Percentiles rank a stretch among this genome's conserved stretches.
phyloP scores from a whole-genome alignment of 139 green algal species.

The Chlamydomonas urium region DNA sequence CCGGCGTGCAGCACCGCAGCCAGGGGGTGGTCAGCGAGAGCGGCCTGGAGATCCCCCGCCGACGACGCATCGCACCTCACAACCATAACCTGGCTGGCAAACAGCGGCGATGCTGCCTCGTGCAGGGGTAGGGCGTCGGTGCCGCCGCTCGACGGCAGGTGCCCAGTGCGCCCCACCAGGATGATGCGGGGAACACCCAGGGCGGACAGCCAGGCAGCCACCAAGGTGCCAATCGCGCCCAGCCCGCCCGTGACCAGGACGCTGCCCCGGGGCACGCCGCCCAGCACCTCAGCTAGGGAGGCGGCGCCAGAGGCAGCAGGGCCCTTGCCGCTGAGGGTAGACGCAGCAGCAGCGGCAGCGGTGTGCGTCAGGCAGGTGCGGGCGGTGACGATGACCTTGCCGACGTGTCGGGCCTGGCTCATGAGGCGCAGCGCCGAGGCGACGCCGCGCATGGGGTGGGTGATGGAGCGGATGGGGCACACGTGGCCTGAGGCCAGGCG shows the following conservation, averaged over 20 bases:
- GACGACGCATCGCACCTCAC: conserved; percentile 10
- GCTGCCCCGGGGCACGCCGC: neutral
- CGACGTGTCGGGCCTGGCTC: conserved; percentile 69
- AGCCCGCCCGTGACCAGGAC: conserved; percentile 55
- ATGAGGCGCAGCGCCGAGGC: conserved; percentile 38
- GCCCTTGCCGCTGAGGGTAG: no score
- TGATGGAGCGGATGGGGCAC: conserved; percentile 41
- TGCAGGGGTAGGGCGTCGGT: no score
- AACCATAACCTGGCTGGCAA: no score
- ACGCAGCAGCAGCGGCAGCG: neutral
- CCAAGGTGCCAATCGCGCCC: conserved; percentile 48
- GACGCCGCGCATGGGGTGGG: conserved; percentile 36
- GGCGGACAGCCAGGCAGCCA: conserved; percentile 38
- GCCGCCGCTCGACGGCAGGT: no score
- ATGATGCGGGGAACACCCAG: conserved; percentile 26
- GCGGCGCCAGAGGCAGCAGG: neutral
- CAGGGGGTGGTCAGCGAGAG: neutral
- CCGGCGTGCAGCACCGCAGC: conserved; percentile 43
- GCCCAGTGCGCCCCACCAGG: conserved; percentile 39
- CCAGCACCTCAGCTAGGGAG: neutral
- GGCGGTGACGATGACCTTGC: conserved; percentile 74
- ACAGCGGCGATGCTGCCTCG: no score
- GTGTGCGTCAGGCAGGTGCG: neutral
- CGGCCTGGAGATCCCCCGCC: neutral
- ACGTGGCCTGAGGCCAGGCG: conserved; percentile 43